These are phyloP conservation scores for Exophiala dermatitidis DNA, from an alignment of 2,329 filamentous ascomycete genomes.

Conservation along the genomic window DNA sequence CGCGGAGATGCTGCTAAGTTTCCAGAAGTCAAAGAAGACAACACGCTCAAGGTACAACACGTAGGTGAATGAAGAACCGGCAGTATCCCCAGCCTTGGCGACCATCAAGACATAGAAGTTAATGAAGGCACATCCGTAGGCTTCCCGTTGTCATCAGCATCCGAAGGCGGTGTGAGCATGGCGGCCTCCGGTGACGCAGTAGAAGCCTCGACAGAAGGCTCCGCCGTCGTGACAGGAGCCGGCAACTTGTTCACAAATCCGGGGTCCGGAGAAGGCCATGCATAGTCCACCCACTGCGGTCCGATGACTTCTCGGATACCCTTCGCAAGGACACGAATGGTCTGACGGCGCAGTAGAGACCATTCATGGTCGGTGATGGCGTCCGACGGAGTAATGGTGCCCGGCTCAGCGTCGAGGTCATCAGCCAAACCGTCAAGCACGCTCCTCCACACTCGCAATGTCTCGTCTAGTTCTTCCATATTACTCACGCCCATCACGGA, in stretches of 20 bases:
- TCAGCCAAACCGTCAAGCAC: constrained; percentile 45
- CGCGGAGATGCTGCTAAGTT: not conserved
- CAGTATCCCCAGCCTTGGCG: not conserved
- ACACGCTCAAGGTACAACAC: not conserved
- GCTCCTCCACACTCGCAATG: constrained; percentile 50
- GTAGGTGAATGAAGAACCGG: not conserved
- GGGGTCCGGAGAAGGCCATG: constrained; percentile 38
- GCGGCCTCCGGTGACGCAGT: not conserved
- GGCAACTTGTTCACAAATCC: constrained; percentile 35
- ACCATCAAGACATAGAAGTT: constrained; percentile 5
- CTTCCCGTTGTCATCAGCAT: constrained; percentile 16
- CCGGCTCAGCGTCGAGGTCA: constrained; percentile 30
- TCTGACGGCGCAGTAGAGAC: constrained; percentile 33
- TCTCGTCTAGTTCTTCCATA: constrained; percentile 54
- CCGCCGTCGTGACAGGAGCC: not conserved
- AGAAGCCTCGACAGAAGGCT: not conserved
- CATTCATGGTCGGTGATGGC: constrained; percentile 36
- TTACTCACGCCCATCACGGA: constrained; percentile 60
- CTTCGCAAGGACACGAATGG: constrained; percentile 33
- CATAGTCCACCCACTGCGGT: constrained; percentile 39
- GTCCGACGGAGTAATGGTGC: constrained; percentile 34
- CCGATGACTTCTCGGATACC: constrained; percentile 36
- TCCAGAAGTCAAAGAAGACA: not conserved
- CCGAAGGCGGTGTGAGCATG: constrained; percentile 22
- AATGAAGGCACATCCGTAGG: constrained; percentile 10